phyloP scores from a whole-genome alignment of 768 basidiomycete genomes.

The Mycena latifolia region DNA sequence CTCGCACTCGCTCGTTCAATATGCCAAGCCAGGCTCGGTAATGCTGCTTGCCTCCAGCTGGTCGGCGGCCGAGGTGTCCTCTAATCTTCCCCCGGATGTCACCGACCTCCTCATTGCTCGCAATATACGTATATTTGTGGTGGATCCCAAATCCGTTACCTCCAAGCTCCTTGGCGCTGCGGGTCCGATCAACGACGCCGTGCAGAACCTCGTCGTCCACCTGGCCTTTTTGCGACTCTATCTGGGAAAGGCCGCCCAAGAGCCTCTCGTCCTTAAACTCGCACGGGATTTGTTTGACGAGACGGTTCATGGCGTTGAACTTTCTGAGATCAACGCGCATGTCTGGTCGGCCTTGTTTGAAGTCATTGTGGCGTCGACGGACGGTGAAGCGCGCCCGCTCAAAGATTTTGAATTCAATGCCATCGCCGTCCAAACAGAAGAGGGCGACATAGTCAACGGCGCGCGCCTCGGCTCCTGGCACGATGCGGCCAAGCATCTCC shows the following conservation, averaged over 20 bases:
- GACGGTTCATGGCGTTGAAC: conserved; percentile 59
- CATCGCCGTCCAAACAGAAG: conserved; percentile 72
- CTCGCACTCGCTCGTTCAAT: conserved; percentile 77
- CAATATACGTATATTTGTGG: conserved; percentile 66
- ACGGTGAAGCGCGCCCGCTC: conserved; percentile 48
- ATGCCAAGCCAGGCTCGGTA: conserved; percentile 74
- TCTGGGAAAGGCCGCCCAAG: conserved; percentile 72
- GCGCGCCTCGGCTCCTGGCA: conserved; percentile 81
- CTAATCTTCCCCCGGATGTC: conserved; percentile 71
- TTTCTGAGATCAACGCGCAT: conserved; percentile 64
- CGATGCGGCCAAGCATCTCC: conserved; percentile 86
- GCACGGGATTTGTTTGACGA: conserved; percentile 61
- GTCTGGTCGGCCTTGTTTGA: conserved; percentile 79
- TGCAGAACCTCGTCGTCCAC: conserved; percentile 73
- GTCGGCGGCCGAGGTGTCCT: conserved; percentile 78
- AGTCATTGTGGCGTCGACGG: conserved; percentile 50
- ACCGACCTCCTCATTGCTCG: conserved; percentile 62
- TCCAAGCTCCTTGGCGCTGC: conserved; percentile 51
- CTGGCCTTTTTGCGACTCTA: conserved; percentile 90
- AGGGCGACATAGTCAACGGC: conserved; percentile 69
- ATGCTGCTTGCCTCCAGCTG: conserved; percentile 84
- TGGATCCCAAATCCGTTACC: conserved; percentile 70
- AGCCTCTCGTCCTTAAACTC: conserved; percentile 64
- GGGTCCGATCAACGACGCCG: conserved; percentile 51
- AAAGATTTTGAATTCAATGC: conserved; percentile 81